phyloP scores from a whole-genome alignment of 1,284 basidiomycete species.

The Rhodotorula glutinis region DNA sequence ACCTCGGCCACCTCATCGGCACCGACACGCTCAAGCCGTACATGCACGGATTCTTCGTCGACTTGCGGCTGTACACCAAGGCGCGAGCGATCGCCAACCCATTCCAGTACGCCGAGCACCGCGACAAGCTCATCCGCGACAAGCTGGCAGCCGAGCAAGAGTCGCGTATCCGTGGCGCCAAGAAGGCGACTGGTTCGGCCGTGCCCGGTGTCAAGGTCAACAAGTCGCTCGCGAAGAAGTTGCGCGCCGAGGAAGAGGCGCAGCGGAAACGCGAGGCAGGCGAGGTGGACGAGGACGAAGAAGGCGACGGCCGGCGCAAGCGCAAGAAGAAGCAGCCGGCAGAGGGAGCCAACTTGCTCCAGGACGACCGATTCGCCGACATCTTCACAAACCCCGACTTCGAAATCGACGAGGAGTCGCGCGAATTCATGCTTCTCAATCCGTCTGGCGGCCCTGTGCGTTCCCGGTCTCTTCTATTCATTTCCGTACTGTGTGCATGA shows the following conservation, averaged over 20 bases:
- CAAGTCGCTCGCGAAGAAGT: slow-evolving; percentile 82
- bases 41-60: slow-evolving; percentile 99
- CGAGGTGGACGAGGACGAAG: slow-evolving; percentile 34
- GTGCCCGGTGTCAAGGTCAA: slow-evolving; percentile 66
- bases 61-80: slow-evolving; percentile 90
- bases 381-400: slow-evolving; percentile 94
- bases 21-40: slow-evolving; percentile 95
- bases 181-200: slow-evolving; percentile 43
- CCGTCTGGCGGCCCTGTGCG: slow-evolving; percentile 61
- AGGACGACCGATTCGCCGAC: slow-evolving; percentile 83
- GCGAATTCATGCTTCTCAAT: slow-evolving; percentile 88
- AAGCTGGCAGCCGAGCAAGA: slow-evolving; percentile 92
- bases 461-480: slow-evolving; percentile 41
- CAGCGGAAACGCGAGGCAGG: slow-evolving; percentile 53
- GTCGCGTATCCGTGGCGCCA: slow-evolving; percentile 78
- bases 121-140: slow-evolving; percentile 78
- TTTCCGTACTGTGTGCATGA: neutral
- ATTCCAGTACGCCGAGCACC: slow-evolving; percentile 89
- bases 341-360: slow-evolving; percentile 57
- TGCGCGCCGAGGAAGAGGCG: slow-evolving; percentile 71
- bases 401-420: slow-evolving; percentile 79
- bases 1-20: slow-evolving; percentile 90
- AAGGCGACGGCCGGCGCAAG: slow-evolving; percentile 47
- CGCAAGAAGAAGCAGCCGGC: slow-evolving; percentile 52
- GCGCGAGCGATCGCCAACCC: slow-evolving; percentile 95